Percentiles rank a stretch among this genome's conserved stretches.
Evolutionary conservation across 768 basidiomycete species (phyloP).

Genomic region (Cystoderma amianthinum): DNA sequence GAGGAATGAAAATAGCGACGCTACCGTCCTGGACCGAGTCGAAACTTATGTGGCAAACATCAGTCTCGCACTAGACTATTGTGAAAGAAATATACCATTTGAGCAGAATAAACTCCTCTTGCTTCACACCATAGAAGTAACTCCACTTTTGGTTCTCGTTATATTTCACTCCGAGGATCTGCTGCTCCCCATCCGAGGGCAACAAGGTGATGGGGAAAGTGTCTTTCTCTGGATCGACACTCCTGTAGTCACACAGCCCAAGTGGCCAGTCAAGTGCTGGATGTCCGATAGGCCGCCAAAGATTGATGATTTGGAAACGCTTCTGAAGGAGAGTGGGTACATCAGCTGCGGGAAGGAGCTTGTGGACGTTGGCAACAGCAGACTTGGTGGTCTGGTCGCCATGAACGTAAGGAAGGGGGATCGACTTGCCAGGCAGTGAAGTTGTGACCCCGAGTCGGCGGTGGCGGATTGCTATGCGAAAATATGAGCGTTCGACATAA

Average conservation of each 20-base stretch:
- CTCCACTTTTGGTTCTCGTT: conserved; percentile 29
- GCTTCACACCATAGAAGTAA: conserved; percentile 24
- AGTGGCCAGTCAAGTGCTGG: conserved; percentile 31
- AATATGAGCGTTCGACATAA: neutral
- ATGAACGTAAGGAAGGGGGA: conserved; percentile 23
- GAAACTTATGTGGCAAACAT: conserved; percentile 23
- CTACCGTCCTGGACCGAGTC: conserved; percentile 28
- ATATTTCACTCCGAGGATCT: conserved; percentile 25
- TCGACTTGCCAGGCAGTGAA: conserved; percentile 18
- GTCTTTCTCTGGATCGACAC: conserved; percentile 23
- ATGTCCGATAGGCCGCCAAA: conserved; percentile 37
- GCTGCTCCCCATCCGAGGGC: conserved; percentile 26
- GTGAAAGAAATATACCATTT: conserved; percentile 23
- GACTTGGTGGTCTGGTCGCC: conserved; percentile 31
- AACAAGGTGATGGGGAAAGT: conserved; percentile 21
- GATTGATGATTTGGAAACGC: conserved; percentile 41
- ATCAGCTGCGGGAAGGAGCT: conserved; percentile 27
- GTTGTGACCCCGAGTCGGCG: conserved; percentile 8
- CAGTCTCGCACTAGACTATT: neutral
- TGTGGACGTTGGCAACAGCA: conserved; percentile 25
- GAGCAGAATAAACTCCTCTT: conserved; percentile 27
- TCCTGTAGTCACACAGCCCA: conserved; percentile 32
- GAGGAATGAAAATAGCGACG: conserved; percentile 40
- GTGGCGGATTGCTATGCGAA: conserved; percentile 26
- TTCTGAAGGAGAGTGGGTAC: conserved; percentile 25